Evolutionary conservation across 148 eudicot genomes (phyloP), one percentile per base, ranked within the genome.

Genomic region (Gaultheria prostrata): DNA sequence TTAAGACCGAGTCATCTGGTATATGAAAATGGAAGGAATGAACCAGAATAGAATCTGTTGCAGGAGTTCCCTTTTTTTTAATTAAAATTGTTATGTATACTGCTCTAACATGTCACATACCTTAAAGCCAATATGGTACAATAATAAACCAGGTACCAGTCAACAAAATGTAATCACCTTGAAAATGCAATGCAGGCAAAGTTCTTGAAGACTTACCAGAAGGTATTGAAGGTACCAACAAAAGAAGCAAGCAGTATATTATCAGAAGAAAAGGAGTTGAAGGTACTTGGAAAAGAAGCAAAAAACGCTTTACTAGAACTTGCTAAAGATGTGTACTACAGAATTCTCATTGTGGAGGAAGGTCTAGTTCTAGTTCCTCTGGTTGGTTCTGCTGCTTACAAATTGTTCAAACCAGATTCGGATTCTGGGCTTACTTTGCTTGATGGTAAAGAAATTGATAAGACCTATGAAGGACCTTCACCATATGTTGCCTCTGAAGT

Each of bases 401-500:
- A 90, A 70, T 91, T 92, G 61, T 93, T 89, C 59, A 92, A 82
- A 88, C 95, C 95, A 82, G 83, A 93, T 71, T 78, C 92, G 78
- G 78, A 94, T 89, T 90, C 94, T 77, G 90, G 95, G 97, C 95
- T 94, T 86, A 89, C 95, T 82, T 87, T 91, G 83, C 97, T 95
- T 83, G 97, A 95, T 86, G 98, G 98, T 54, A 90, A 91, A 13
- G 92, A 93, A 89, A 88, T 93, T 72, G 89, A 90, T 76, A 89
- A 85, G 76, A 84, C 28, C 49, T 82, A 92, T 46, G 91, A 88
- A 82, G 85, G 84, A 78, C 90, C 93, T 86, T 93, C 98, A 17
- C 90, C 88, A 78, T 93, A 79, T 84, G 95, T 95, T 75, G 97
- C 97, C 21, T 86, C 95, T 83, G 95, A 91, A 85, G 84, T 93